Conservation (phyloP, 805 yeast genomes). For the Torulaspora quercuum region DNA sequence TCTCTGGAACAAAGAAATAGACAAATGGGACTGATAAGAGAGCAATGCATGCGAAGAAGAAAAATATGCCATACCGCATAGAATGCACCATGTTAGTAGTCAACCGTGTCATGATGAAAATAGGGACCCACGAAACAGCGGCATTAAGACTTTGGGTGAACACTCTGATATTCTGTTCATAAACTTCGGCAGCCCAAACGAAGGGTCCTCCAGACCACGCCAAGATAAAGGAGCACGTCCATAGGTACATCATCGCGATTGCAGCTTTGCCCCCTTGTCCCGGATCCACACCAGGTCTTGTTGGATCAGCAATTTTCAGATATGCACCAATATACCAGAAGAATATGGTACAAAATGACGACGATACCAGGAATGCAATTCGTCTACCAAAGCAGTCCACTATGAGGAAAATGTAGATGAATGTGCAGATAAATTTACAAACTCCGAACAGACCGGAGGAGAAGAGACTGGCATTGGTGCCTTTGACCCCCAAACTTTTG, state of each 20-base stretch:
- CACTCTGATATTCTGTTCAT: conserved; percentile 43
- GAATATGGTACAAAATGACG: conserved; percentile 42
- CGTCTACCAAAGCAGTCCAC: conserved; percentile 49
- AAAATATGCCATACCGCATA: conserved; percentile 46
- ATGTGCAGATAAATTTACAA: conserved; percentile 44
- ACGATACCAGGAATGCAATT: conserved; percentile 39
- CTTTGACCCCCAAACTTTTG: conserved; percentile 47
- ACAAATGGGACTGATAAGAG: conserved; percentile 45
- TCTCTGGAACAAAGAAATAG: conserved; percentile 65
- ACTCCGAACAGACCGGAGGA: conserved; percentile 55
- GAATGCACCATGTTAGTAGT: conserved; percentile 44
- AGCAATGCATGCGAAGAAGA: conserved; percentile 32
- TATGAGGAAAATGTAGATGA: conserved; percentile 44
- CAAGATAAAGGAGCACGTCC: conserved; percentile 45
- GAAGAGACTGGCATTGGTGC: conserved; percentile 44
- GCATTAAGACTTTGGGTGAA: conserved; percentile 45
- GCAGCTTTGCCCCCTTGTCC: conserved; percentile 44
- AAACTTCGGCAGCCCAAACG: conserved; percentile 47
- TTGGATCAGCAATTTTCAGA: conserved; percentile 41
- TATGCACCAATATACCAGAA: conserved; percentile 51
- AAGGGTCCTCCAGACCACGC: conserved; percentile 49
- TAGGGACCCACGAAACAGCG: conserved; percentile 49
- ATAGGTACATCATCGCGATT: conserved; percentile 44
- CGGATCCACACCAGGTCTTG: conserved; percentile 27
- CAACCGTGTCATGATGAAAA: conserved; percentile 47